Base-by-base conservation (phyloP, 805 yeast species). In the Ogataea salicorniae region DNA sequence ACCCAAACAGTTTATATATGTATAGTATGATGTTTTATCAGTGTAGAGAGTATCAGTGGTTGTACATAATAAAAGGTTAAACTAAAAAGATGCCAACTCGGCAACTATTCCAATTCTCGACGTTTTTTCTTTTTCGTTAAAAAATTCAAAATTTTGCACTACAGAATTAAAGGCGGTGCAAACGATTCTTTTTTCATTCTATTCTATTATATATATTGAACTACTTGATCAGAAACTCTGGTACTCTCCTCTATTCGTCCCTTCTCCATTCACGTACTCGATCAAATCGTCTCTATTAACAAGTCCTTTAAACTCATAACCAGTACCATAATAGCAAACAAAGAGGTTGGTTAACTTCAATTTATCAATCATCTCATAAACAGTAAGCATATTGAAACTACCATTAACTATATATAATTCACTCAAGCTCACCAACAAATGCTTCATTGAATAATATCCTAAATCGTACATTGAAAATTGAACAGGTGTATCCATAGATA, bases 311-410 rank as follows among this genome's bases (percentile, higher is more conserved):
- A 72, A 53, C 23, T 49, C 43, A 34, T 56, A 51, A 3, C 41
- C 71, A 60, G 43, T 43, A 26, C 51, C 56, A 31, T 42, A 66
- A 52, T 41, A 60, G 49, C 61, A 71, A 42, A 61, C 69, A 47
- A 61, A 62, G 46, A 55, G 60, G 38, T 58, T 50, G 2, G 56
- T 54, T 15, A 71, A 47, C 6, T 73, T 73, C 53, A 75, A 52
- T 42, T 65, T 64, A 48, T 69, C 68, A 44, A 75, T 67, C 46
- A 71, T 59, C 39, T 63, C 64, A 39, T 69, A 68, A 1, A 61
- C 69, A 0, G 75, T 63, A 33, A 66, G 53, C 6, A 75, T 48
- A 31, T 68, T 57, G 23, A 67, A 57, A 2, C 60, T 47, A 8
- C 64, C 52, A 15, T 69, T 60, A 14, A 72, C 56, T 1, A 64